Percentiles rank a stretch among this genome's conserved stretches.
These are phyloP conservation scores for Plantago elongata DNA, from an alignment of 257 asterid genomes.

Conservation along the genomic window DNA sequence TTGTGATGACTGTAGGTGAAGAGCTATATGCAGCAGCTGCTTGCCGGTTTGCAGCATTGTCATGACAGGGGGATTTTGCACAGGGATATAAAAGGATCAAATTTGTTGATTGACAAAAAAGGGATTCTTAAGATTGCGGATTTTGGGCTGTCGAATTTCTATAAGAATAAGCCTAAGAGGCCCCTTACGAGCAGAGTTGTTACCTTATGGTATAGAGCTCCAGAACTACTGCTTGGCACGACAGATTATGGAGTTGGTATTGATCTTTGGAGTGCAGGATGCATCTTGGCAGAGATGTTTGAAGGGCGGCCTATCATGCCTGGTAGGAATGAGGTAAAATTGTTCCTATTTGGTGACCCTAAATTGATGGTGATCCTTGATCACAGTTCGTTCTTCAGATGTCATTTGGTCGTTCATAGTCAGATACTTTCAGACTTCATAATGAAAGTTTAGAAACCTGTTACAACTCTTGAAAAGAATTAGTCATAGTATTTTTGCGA, in stretches of 20 bases:
- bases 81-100: conserved; percentile 71
- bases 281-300: conserved; percentile 73
- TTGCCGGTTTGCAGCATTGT: conserved; percentile 73
- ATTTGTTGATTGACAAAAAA: conserved; percentile 56
- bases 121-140: conserved; percentile 82
- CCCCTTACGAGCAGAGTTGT: conserved; percentile 71
- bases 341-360: neutral
- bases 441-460: no score
- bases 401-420: no score
- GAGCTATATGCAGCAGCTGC: conserved; percentile 74
- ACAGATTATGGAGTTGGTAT: conserved; percentile 78
- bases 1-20: conserved; percentile 42
- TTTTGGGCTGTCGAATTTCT: conserved; percentile 66
- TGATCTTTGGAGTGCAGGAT: conserved; percentile 85
- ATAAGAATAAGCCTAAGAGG: conserved; percentile 33
- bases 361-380: neutral
- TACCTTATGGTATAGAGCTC: conserved; percentile 85
- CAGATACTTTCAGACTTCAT: no score
- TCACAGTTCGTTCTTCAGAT: no score
- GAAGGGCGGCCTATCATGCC: conserved; percentile 71
- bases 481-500: no score
- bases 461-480: no score
- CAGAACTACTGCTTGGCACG: conserved; percentile 64
- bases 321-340: conserved; percentile 67
- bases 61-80: conserved; percentile 75